Conservation (phyloP, 1,139 yeast genomes). For the Zygoascus hellenicus region DNA sequence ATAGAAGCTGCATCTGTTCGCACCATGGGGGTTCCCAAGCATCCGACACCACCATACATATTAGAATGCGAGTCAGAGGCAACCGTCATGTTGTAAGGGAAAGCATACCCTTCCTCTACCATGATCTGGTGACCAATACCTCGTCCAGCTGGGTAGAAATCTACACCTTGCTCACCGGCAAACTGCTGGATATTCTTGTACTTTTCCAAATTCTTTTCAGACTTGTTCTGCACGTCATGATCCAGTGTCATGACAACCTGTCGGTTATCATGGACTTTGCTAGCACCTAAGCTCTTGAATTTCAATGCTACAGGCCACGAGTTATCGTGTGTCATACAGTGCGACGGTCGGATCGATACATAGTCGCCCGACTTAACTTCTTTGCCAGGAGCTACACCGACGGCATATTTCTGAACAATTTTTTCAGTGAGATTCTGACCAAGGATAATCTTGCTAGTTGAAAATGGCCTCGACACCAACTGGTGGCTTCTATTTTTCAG, state of each 20-base stretch:
- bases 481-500: too few species aligned
- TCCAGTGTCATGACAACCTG: conserved; percentile 95
- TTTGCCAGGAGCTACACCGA: conserved; percentile 67
- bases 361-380: conserved; percentile 84
- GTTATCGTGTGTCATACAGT: conserved; percentile 98
- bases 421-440: conserved; percentile 87
- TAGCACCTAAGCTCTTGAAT: conserved; percentile 92
- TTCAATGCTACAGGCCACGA: conserved; percentile 99
- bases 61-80: conserved; percentile 98
- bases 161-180: conserved; percentile 88
- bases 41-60: conserved; percentile 95
- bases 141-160: conserved; percentile 96
- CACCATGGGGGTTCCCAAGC: conserved; percentile 95
- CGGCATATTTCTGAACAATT: conserved; percentile 89
- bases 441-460: background rate
- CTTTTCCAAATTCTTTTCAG: conserved; percentile 81
- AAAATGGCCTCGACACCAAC: background rate
- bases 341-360: conserved; percentile 91
- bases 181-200: conserved; percentile 83
- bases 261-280: conserved; percentile 68
- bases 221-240: conserved; percentile 93
- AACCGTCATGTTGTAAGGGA: conserved; percentile 87
- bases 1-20: conserved; percentile 98
- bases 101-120: conserved; percentile 98
- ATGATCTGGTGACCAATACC: conserved; percentile 99